Evolutionary conservation across 768 basidiomycete genomes (phyloP).

Genomic region (Calvatia gigantea): DNA sequence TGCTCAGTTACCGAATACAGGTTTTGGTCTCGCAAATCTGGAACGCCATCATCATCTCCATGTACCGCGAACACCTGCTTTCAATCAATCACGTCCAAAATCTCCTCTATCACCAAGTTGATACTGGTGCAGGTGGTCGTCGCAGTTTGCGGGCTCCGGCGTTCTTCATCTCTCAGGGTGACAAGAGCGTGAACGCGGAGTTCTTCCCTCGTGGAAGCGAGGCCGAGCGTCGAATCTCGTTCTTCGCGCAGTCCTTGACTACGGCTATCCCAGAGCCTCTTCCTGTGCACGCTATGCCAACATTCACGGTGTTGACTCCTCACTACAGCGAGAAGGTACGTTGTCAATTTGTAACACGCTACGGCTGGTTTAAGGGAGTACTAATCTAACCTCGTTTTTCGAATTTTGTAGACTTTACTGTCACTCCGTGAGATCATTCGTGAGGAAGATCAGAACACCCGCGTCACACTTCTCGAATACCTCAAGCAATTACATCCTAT

Average conservation of each 20-base stretch:
- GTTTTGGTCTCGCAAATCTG: slow-evolving; percentile 98
- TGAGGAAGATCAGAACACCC: slow-evolving; percentile 95
- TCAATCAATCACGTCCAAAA: slow-evolving; percentile 99
- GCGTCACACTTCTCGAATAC: slow-evolving; percentile 96
- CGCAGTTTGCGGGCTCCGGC: slow-evolving; percentile 92
- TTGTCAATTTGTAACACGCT: slow-evolving; percentile 4
- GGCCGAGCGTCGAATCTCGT: slow-evolving; percentile 96
- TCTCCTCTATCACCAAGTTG: slow-evolving; percentile 95
- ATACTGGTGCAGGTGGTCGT: slow-evolving; percentile 72
- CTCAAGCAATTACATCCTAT: slow-evolving; percentile 96
- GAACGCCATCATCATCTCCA: slow-evolving; percentile 99
- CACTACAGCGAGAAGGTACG: slow-evolving; percentile 97
- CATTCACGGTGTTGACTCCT: slow-evolving; percentile 96
- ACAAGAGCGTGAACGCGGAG: slow-evolving; percentile 73
- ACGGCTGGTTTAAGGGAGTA: too few species aligned
- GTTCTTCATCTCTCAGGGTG: slow-evolving; percentile 96
- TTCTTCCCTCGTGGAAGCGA: slow-evolving; percentile 96
- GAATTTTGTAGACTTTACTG: slow-evolving; percentile 67
- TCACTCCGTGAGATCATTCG: slow-evolving; percentile 98
- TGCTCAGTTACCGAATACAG: slow-evolving; percentile 32
- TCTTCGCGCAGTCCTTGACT: slow-evolving; percentile 97
- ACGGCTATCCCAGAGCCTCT: slow-evolving; percentile 91
- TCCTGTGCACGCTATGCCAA: slow-evolving; percentile 99
- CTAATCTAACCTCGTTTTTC: slow-evolving; percentile 11
- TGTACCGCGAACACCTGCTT: slow-evolving; percentile 98